A percentile compares a stretch with the other conserved stretches of the same genome.
Conservation (phyloP, 73 alveolate species). For the Paramecium sonneborni region DNA sequence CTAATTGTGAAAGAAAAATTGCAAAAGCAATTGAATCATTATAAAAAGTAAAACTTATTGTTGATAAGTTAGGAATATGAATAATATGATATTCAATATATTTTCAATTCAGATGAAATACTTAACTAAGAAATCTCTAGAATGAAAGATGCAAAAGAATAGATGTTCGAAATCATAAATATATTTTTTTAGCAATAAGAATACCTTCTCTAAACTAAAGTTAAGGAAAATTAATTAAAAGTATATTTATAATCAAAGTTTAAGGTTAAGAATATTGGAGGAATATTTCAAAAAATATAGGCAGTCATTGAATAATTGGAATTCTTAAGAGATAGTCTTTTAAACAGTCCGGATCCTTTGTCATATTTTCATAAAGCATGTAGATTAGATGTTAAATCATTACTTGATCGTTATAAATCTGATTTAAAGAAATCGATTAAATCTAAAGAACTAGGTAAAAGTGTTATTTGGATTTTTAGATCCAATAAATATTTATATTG, state of each 20-base stretch:
- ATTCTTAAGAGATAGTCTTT: neutral
- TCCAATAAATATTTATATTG: slow-evolving; percentile 61
- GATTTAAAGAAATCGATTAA: slow-evolving; percentile 52
- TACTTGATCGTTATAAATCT: slow-evolving; percentile 59
- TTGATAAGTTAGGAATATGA: slow-evolving; percentile 25
- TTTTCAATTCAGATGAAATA: slow-evolving; percentile 60
- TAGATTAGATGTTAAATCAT: slow-evolving; percentile 57
- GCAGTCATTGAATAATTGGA: slow-evolving; percentile 48
- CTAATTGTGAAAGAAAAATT: slow-evolving; percentile 58
- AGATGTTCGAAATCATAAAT: neutral
- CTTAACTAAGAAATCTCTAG: slow-evolving; percentile 41
- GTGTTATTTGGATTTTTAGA: neutral
- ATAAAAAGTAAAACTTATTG: neutral
- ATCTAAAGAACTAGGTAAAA: slow-evolving; percentile 12
- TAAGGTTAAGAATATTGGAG: slow-evolving; percentile 35
- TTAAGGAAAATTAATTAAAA: slow-evolving; percentile 51
- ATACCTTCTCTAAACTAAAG: slow-evolving; percentile 19
- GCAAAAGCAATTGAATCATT: slow-evolving; percentile 54
- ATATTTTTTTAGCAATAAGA: slow-evolving; percentile 51
- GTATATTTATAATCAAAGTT: neutral
- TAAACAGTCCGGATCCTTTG: slow-evolving; percentile 23
- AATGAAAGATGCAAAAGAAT: slow-evolving; percentile 47
- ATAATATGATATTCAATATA: slow-evolving; percentile 39
- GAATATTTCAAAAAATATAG: slow-evolving; percentile 38
- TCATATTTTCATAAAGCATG: slow-evolving; percentile 57